Evolutionary conservation across 1,139 yeast genomes (phyloP), one percentile per base, ranked within the genome.

Genomic region (Sugiyamaella paludigena): DNA sequence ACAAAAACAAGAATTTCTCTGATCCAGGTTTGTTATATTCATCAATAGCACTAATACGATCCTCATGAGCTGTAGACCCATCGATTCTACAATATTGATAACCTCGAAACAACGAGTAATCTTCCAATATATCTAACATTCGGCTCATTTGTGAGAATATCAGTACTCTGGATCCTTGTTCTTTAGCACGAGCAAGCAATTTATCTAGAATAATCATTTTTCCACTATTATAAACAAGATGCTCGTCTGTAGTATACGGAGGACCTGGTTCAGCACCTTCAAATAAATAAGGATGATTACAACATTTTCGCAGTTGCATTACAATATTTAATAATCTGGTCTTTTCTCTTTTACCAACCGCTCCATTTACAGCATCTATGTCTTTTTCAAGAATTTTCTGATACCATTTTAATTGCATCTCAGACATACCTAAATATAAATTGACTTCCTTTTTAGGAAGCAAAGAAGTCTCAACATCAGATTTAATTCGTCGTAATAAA

Each of bases 221-320:
- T 32, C 96, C 96, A 10, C 95, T 78, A 65, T 92, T 92, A 67
- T 66, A 83, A 9, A 92, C 83, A 58, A 92, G 75, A 69, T 92
- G 98, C 64, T 91, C 98, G 66, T 91, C 98, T 0, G 96, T 92
- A 2, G 98, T 91, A 64, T 79, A 92, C 0, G 98, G 98, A 2
- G 98, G 98, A 8, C 98, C 98, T 0, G 98, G 98, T 66, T 92
- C 98, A 1, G 98, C 98, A 36, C 98, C 98, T 65, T 92, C 98
- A 62, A 92, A 92, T 45, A 92, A 72, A 66, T 92, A 92, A 0
- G 98, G 98, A 68, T 92, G 98, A 63, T 92, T 92, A 67, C 98
- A 92, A 67, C 98, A 92, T 67, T 92, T 92, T 60, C 98, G 78
- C 56, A 92, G 74, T 67, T 92, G 98, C 98, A 92, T 92, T 13